A percentile compares a stretch with the other conserved stretches of the same genome.
These are phyloP conservation scores for Irpex sp. DNA, from an alignment of 1,284 basidiomycete genomes.

Conservation along the genomic window DNA sequence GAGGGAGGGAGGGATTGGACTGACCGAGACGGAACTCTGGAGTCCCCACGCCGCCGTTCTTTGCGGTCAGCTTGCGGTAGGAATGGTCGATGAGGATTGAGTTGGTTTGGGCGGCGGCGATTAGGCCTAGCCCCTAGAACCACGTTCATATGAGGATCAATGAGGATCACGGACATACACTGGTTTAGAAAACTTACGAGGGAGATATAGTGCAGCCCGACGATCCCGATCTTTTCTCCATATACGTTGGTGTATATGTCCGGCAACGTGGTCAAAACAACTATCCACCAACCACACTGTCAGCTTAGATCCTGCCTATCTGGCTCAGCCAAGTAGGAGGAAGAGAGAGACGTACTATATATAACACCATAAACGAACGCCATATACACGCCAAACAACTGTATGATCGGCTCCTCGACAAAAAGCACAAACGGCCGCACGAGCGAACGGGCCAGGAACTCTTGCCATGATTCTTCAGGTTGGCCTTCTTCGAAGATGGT, in stretches of 20 bases:
- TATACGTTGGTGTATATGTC: conserved; percentile 54
- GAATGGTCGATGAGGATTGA: conserved; percentile 51
- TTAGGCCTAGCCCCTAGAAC: conserved; percentile 34
- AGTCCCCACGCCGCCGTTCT: conserved; percentile 49
- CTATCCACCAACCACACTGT: conserved; percentile 23
- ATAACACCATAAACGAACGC: conserved; percentile 48
- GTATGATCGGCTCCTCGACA: conserved; percentile 43
- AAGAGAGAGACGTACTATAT: conserved; percentile 53
- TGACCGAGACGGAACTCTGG: conserved; percentile 47
- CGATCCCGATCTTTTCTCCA: conserved; percentile 46
- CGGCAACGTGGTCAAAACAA: conserved; percentile 64
- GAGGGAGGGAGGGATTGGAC: conserved; percentile 8
- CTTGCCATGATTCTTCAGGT: conserved; percentile 32
- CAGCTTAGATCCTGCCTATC: background rate
- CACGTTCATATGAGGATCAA: too few relatives aligned
- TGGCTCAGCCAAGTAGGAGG: too few relatives aligned
- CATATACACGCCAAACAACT: conserved; percentile 43
- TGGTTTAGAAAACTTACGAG: conserved; percentile 31
- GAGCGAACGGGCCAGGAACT: conserved; percentile 37
- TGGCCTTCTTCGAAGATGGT: conserved; percentile 33
- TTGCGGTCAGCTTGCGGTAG: conserved; percentile 45
- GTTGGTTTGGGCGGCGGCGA: conserved; percentile 50
- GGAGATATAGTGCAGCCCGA: conserved; percentile 60
- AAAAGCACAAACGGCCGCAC: conserved; percentile 48
- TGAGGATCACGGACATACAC: background rate